phyloP scores from a whole-genome alignment of 345 rosid species.

The Mallotus nudiflorus region DNA sequence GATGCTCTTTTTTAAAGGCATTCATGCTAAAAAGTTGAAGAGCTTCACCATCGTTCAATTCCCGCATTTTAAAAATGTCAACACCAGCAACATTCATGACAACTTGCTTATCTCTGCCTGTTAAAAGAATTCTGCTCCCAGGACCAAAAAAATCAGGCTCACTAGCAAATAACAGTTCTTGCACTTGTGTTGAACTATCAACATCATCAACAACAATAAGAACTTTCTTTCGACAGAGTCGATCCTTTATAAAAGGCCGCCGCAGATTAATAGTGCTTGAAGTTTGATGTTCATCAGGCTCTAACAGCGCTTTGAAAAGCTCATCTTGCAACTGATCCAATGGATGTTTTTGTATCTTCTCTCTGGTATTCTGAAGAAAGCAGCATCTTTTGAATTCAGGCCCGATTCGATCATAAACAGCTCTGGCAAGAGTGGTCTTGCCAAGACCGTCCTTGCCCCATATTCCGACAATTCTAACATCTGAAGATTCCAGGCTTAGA shows the following conservation, averaged over 20 bases:
- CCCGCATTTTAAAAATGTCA: background rate
- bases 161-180: background rate
- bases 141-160: background rate
- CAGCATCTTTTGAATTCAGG: background rate
- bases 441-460: conserved; percentile 14
- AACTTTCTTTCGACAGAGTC: background rate
- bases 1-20: conserved; percentile 4
- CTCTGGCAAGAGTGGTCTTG: conserved; percentile 8
- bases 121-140: background rate
- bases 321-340: background rate
- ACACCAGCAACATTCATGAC: background rate
- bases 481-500: background rate
- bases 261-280: background rate
- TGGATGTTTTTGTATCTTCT: background rate
- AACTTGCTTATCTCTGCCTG: conserved; percentile 3
- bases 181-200: background rate
- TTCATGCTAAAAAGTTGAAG: conserved; percentile 1
- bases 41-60: background rate
- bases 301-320: background rate
- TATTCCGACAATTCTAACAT: conserved; percentile 3
- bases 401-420: background rate
- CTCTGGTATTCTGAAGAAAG: background rate
- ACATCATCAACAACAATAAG: conserved; percentile 14
- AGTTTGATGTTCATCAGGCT: background rate
- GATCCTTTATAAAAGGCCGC: background rate